Base-by-base conservation (phyloP, 2,329 filamentous ascomycete species). In the Nemania abortiva region DNA sequence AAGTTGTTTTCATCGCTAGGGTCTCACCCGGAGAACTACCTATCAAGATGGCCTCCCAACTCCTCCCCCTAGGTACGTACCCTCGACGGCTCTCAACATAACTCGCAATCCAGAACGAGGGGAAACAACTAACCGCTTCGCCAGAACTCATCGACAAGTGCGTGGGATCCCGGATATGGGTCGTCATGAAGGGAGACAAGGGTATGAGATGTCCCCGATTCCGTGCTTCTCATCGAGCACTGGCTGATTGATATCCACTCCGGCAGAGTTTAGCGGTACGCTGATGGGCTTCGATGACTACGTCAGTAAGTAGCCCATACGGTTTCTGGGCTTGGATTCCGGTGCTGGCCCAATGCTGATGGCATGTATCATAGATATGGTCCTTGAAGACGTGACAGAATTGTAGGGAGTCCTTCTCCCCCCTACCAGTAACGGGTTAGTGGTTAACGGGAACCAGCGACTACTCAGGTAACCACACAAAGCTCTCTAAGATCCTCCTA, bases 121-220 rank as follows among this genome's bases (percentile, higher is more conserved):
- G 24, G 29, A 4, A 13, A 53, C 42, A 20, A 62, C 69, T 73
- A 11, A 73, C 60, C 42, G n/a, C 10, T 34, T 13, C 57, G 72
- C n/a, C 78, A 97, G 96, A 99, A 83, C 90, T 99, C 79, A 98
- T 99, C 82, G 96, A 99, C 86, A 98, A 98, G 83, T 99, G 96
- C 80, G 95, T 99, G 74, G 96, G 96, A 70, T 98, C 95, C 63
- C 92, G 92, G 77, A 98, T 99, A 81, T 98, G 95, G 95, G 95
- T 99, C 72, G 90, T 99, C 77, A 99, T 99, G 96, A 99, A 99
- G 84, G 94, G 95, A 74, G 96, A 98, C 80, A 98, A 98, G 86
- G 96, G 96, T 97, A 83, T 42, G 80, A 29, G 13, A n/a, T 9
- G 22, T 20, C 10, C 59, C 7, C 13, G 5, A 27, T 58, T 39